Evolutionary conservation across 106 monocot species (phyloP), one percentile per base, ranked within the genome.

Genomic region (Hemerocallis citrina): DNA sequence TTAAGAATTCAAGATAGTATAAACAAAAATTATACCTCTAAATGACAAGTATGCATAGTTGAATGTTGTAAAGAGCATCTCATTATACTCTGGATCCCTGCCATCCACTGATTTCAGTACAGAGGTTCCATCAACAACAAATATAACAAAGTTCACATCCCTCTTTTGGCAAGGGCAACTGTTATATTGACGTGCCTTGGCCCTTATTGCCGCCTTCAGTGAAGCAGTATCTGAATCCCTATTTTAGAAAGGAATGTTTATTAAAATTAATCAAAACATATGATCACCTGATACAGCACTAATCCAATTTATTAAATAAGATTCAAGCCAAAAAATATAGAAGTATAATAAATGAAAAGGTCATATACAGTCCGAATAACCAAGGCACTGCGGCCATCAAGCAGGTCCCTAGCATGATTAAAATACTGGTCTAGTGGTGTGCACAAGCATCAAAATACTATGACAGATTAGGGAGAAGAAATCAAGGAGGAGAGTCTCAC

Each of bases 31-130:
- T 41, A 52, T 59, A 87, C 87, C 82, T 79, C 49, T 79, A 35
- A 87, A 79, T 45, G 79, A 67, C 68, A 87, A 38, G 66, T 76
- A 79, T 58, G 87, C 76, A 72, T 70, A 73, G 24, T 67, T 82
- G 58, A 82, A 87, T 1, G 68, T 76, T 48, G 72, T 59, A 47
- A 17, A 37, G 35, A 82, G 38, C 32, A 73, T 38, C 54, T 83
- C 67, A 50, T 28, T 60, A 42, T 87, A 79, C 3, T 54, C 41
- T 21, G 38, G 46, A 28, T 83, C 65, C 31, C 59, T n/a, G 17
- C 12, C 42, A 34, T 76, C 37, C 36, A 87, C 47, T 19, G 78
- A 82, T 34, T 79, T 61, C 28, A 87, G 46, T 50, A 87, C 51
- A 59, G 79, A 79, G 15, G 48, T 7, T 24, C 70, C 82, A 74